Evolutionary conservation across 164 flowering plant species (phyloP).

Genomic region (Vitis labrusca): DNA sequence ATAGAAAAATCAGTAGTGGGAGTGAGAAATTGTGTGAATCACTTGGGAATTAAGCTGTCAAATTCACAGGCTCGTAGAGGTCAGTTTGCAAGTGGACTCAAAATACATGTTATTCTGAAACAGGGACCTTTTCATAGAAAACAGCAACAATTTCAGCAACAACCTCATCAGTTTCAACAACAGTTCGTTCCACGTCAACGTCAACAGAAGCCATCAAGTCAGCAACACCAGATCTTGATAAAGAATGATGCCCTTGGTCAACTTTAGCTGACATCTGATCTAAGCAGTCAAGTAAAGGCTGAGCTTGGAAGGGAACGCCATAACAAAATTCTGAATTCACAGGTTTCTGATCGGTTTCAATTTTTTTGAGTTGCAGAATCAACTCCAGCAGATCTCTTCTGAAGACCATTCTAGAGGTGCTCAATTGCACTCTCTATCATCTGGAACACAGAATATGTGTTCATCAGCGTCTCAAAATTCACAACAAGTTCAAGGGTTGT

Average conservation of each 20-base stretch:
- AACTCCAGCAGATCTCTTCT: conserved; percentile 49
- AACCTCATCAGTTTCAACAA: conserved; percentile 49
- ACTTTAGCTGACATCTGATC: conserved; percentile 50
- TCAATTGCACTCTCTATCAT: no score
- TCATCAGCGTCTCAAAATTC: no score
- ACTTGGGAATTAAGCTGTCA: no score
- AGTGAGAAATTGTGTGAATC: no score
- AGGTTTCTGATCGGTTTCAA: conserved; percentile 53
- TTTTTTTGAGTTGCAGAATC: conserved; percentile 15
- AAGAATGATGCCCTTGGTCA: conserved; percentile 33
- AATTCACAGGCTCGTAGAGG: no score
- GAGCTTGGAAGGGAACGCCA: conserved; percentile 40
- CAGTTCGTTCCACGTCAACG: conserved; percentile 40
- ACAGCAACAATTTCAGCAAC: conserved; percentile 55
- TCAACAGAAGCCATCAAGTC: conserved; percentile 50
- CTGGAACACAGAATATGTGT: no score
- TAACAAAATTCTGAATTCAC: conserved; percentile 36
- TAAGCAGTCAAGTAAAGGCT: conserved; percentile 43
- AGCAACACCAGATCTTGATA: no score
- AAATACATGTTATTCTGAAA: no score
- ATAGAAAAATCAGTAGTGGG: no score
- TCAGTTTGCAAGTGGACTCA: no score
- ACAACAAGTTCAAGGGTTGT: no score
- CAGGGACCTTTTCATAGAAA: background rate
- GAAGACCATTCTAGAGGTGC: conserved; percentile 32